These are phyloP conservation scores for Myrica gale DNA, from an alignment of 306 rosid genomes.

Conservation along the genomic window DNA sequence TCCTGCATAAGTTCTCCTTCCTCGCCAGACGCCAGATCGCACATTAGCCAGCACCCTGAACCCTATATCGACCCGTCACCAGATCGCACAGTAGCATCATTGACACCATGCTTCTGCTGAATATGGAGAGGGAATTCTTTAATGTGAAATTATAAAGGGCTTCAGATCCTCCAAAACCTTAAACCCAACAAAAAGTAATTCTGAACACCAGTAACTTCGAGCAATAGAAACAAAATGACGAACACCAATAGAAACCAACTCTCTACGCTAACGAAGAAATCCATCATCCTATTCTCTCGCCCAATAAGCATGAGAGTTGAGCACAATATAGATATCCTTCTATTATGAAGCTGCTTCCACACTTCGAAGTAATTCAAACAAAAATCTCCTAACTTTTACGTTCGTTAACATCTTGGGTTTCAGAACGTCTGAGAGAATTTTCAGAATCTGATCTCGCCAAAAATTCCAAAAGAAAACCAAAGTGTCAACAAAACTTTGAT, in stretches of 20 bases:
- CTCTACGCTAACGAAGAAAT: conserved; percentile 31
- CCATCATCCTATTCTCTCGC: conserved; percentile 33
- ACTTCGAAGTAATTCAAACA: too few relatives aligned
- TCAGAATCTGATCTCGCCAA: conserved; percentile 53
- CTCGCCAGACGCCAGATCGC: too few relatives aligned
- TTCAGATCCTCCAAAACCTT: conserved; percentile 43
- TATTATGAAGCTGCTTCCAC: too few relatives aligned
- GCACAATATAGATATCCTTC: conserved; percentile 36
- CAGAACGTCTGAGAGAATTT: conserved; percentile 36
- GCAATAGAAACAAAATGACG: conserved; percentile 38
- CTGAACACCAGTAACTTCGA: conserved; percentile 51
- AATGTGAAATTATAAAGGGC: conserved; percentile 30
- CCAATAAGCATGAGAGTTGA: conserved; percentile 63
- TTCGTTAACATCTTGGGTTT: conserved; percentile 30
- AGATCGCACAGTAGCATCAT: too few relatives aligned
- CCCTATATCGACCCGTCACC: too few relatives aligned
- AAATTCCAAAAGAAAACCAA: conserved; percentile 60
- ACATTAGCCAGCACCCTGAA: too few relatives aligned
- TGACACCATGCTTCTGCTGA: conserved; percentile 30
- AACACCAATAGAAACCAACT: conserved; percentile 37
- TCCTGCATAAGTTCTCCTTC: too few relatives aligned
- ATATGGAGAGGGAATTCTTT: conserved; percentile 14
- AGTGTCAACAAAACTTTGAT: conserved; percentile 49
- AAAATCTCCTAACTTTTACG: conserved; percentile 35
- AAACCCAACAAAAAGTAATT: conserved; percentile 47